Conservation (phyloP, 73 alveolate species). For the Blepharisma japonicum region DNA sequence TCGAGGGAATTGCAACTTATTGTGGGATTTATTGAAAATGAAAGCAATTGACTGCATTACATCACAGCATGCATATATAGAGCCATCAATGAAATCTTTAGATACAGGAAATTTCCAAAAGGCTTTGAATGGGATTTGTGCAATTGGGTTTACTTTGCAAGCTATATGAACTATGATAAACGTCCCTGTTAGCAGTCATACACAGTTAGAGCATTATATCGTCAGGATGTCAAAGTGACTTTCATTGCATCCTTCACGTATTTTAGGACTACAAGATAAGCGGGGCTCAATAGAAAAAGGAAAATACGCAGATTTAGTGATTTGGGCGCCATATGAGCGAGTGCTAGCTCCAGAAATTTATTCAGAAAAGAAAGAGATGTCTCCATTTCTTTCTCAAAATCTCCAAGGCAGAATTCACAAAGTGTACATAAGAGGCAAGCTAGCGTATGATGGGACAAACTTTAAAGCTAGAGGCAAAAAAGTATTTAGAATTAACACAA, state of each 20-base stretch:
- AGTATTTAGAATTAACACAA: no score
- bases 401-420: no score
- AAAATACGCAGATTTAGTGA: conserved; percentile 23
- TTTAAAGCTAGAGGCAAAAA: no score
- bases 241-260: conserved; percentile 10
- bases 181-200: background rate
- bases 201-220: conserved; percentile 15
- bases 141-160: conserved; percentile 25
- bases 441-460: no score
- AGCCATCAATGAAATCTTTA: background rate
- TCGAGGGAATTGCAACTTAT: background rate
- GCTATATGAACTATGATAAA: conserved; percentile 19
- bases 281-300: conserved; percentile 8
- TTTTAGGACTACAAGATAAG: conserved; percentile 3
- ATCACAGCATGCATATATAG: background rate
- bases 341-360: no score
- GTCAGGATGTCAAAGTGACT: conserved; percentile 21
- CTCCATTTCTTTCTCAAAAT: no score
- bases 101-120: conserved; percentile 17
- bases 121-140: conserved; percentile 12
- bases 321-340: conserved; percentile 22
- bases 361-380: no score
- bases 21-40: conserved; percentile 24
- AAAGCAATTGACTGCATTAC: conserved; percentile 15
- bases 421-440: no score